These are phyloP conservation scores for Stentor roeselii DNA, from an alignment of 73 alveolate species.

Conservation along the genomic window DNA sequence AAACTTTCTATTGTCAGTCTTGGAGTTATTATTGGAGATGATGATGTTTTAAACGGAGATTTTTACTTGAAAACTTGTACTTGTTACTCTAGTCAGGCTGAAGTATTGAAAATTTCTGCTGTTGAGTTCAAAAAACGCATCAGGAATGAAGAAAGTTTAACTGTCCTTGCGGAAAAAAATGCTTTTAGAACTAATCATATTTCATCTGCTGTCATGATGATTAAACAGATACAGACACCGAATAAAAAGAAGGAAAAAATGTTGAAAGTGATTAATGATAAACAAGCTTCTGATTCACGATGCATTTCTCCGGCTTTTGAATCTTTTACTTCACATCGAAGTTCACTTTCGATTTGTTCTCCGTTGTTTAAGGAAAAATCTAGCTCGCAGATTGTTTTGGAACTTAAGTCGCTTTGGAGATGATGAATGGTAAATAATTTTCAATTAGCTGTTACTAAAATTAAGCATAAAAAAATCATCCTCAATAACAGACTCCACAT, in stretches of 20 bases:
- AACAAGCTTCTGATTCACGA: background rate
- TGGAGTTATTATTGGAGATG: conserved; percentile 18
- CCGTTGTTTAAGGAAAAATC: background rate
- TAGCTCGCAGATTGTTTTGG: background rate
- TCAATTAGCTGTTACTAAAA: background rate
- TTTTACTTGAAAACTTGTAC: background rate
- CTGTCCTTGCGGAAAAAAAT: conserved; percentile 1
- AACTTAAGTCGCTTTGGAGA: background rate
- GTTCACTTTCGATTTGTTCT: background rate
- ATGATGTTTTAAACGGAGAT: background rate
- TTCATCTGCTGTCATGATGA: background rate
- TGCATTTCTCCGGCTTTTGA: background rate
- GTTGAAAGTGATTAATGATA: background rate
- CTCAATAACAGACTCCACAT: background rate
- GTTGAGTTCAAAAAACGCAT: conserved; percentile 14
- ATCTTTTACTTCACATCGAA: background rate
- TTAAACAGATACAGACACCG: background rate
- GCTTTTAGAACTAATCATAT: background rate
- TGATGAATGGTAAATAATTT: too few relatives aligned
- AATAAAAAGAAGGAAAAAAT: too few relatives aligned
- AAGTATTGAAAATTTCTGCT: background rate
- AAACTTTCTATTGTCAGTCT: background rate
- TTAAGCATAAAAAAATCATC: background rate
- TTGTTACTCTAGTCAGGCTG: background rate
- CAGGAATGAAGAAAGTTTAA: background rate